Evolutionary conservation across 2,329 filamentous ascomycete species (phyloP).

Genomic region (Fusarium pilosicola): DNA sequence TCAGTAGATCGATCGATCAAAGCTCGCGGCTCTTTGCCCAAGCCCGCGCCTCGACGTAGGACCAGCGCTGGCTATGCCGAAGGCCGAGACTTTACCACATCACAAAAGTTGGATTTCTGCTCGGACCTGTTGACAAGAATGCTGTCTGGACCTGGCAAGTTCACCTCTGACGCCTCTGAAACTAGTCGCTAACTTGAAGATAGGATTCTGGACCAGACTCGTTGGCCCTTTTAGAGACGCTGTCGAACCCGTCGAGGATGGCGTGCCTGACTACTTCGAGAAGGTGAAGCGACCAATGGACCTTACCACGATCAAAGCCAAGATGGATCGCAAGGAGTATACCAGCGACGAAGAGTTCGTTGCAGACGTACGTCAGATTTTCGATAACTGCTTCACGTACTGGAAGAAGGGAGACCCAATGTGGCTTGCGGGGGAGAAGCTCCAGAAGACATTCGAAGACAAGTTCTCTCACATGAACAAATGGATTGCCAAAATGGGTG

Average conservation of each 20-base stretch:
- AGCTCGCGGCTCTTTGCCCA: constrained; percentile 48
- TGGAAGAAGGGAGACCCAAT: constrained; percentile 66
- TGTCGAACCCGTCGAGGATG: constrained; percentile 65
- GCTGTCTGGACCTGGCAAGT: constrained; percentile 68
- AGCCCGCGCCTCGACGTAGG: constrained; percentile 49
- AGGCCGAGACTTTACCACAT: constrained; percentile 48
- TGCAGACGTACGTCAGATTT: constrained; percentile 69
- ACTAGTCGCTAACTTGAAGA: constrained; percentile 1
- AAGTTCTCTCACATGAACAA: constrained; percentile 69
- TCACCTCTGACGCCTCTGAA: background rate
- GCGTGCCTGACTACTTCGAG: constrained; percentile 69
- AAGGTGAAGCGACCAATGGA: constrained; percentile 72
- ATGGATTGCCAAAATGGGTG: constrained; percentile 65
- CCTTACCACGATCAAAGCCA: constrained; percentile 67
- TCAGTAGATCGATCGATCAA: constrained; percentile 39
- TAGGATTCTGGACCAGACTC: constrained; percentile 73
- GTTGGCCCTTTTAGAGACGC: constrained; percentile 70
- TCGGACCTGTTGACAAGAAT: constrained; percentile 67
- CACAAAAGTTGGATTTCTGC: constrained; percentile 66
- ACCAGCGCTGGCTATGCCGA: constrained; percentile 48
- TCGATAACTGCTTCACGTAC: constrained; percentile 72
- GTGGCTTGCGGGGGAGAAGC: constrained; percentile 64
- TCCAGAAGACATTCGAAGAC: constrained; percentile 68
- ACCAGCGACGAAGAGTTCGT: constrained; percentile 63
- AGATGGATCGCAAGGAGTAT: constrained; percentile 67